These are phyloP conservation scores for Syzygium oleosum DNA, from an alignment of 345 rosid species.

Conservation along the genomic window DNA sequence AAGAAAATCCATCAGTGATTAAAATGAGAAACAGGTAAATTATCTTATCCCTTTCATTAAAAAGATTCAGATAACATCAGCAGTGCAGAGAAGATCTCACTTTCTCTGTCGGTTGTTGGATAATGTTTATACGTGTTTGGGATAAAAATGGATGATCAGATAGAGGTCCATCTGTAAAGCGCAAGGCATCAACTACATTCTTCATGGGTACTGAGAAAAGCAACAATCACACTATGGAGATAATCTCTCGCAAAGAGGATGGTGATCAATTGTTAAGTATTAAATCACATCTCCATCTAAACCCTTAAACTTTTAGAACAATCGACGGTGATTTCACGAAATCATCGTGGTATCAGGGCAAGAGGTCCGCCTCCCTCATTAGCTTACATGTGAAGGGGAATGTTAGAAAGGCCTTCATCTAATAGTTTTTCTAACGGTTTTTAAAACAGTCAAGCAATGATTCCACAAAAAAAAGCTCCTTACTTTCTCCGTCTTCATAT, in stretches of 20 bases:
- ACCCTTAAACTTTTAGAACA: not conserved
- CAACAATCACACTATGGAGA: not conserved
- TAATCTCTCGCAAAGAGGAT: not conserved
- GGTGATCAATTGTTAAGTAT: not conserved
- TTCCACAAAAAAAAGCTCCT: not conserved
- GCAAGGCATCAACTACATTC: not conserved
- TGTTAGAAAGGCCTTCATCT: not conserved
- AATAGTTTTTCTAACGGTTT: not conserved
- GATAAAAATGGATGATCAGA: not conserved
- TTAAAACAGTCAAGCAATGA: too few relatives aligned
- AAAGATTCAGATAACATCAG: not conserved
- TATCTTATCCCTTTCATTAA: not conserved
- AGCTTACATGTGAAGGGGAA: not conserved
- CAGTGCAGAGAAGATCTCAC: not conserved
- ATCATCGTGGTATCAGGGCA: not conserved
- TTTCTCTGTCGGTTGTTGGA: not conserved
- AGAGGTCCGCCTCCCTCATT: not conserved
- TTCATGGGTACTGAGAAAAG: not conserved
- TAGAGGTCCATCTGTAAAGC: not conserved
- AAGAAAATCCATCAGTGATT: too few relatives aligned
- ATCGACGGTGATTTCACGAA: too few relatives aligned
- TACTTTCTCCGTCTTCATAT: not conserved
- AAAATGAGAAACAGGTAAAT: not conserved
- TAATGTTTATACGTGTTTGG: not conserved
- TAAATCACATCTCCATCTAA: not conserved